A percentile compares a stretch with the other conserved stretches of the same genome.
phyloP scores from a whole-genome alignment of 2,329 filamentous ascomycete genomes.

The Bimuria novae-zelandiae region DNA sequence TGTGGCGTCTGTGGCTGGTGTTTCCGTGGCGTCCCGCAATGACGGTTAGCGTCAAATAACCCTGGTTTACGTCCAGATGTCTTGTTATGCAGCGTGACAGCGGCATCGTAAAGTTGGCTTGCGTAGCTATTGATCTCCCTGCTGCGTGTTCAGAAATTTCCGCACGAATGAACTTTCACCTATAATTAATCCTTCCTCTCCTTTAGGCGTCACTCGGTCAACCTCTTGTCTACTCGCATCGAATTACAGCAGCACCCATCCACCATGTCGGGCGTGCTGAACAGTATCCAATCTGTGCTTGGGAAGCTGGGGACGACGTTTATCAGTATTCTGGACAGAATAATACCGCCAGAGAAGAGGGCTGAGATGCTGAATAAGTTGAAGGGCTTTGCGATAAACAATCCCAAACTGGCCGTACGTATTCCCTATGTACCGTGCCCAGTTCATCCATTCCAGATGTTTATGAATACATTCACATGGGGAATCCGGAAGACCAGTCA shows the following conservation, averaged over 20 bases:
- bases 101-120: not conserved
- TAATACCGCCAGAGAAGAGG: conserved; percentile 66
- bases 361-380: conserved; percentile 60
- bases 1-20: conserved; percentile 4
- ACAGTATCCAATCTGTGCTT: conserved; percentile 25
- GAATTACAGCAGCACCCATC: conserved; percentile 1
- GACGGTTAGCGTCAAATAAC: conserved; percentile 2
- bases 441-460: not conserved
- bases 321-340: conserved; percentile 51
- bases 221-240: not conserved
- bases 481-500: not conserved
- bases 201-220: not conserved
- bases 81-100: not conserved
- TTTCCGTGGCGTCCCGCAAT: not conserved
- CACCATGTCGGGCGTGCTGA: conserved; percentile 34
- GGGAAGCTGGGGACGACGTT: conserved; percentile 25
- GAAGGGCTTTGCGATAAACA: conserved; percentile 62
- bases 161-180: not conserved
- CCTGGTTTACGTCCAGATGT: not conserved
- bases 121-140: not conserved
- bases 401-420: conserved; percentile 72
- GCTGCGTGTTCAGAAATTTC: not conserved
- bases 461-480: not conserved
- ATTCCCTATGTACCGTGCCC: not conserved
- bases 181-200: not conserved